Base-by-base conservation (phyloP, 179 eudicot species). In the Sideroxylon spinosum region DNA sequence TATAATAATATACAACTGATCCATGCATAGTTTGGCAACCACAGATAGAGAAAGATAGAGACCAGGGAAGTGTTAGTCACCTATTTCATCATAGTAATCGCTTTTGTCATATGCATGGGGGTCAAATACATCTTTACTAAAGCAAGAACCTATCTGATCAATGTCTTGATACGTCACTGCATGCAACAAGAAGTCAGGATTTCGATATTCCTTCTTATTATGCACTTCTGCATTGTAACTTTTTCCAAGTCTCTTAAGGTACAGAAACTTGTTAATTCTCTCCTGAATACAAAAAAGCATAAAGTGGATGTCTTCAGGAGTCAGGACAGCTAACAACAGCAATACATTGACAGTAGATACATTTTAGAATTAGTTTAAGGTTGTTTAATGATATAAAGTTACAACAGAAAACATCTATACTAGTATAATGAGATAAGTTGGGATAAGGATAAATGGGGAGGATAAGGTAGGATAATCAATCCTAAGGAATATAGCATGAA, bases 81-180 rank as follows among this genome's bases (percentile, higher is more conserved):
- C 99, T 90, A 96, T 84, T 81, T 86, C 98, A 82, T 94, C 97
- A 79, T 81, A 91, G 86, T 78, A 96, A 87, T 94, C 98, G 46
- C 93, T 91, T 85, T 82, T 80, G 79, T 92, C 97, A 80, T 94
- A 94, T 84, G 97, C 99, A 86, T 92, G 98, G 23, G 99, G 98
- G 79, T 91, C 97, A 81, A 96, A 96, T 16, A 96, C 99, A 84
- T 94, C 97, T 88, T 92, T 92, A 60, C 89, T 84, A 88, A 96
- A 96, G 86, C 93, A 89, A 67, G 99, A 91, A 82, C 99, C 97
- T 75, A 92, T 89, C 85, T 94, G 91, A 82, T 96, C 99, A 83
- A 96, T 94, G 78, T 89, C 96, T 82, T 92, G 98, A 87, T 92
- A 96, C 50, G 94, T 96, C 86, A 96, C 98, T 17, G 99, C 97